These are phyloP conservation scores for Leishmania tarentolae DNA, from an alignment of 208 protist genomes.

Conservation along the genomic window DNA sequence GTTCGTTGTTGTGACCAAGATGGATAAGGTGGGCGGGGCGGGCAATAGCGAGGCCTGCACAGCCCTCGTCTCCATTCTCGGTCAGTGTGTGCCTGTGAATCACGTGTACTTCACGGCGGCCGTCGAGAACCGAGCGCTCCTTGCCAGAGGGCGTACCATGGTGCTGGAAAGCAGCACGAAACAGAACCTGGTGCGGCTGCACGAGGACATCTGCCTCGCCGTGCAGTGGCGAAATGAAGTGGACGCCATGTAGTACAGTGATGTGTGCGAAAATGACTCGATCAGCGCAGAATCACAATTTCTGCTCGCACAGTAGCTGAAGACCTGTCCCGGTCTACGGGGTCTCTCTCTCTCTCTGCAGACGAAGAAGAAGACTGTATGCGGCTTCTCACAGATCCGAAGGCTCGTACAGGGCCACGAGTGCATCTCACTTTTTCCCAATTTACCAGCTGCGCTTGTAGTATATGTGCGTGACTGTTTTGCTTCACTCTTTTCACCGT, in stretches of 20 bases:
- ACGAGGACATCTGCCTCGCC: slow-evolving; percentile 68
- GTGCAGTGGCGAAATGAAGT: slow-evolving; percentile 61
- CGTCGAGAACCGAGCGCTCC: slow-evolving; percentile 42
- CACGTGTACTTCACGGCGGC: slow-evolving; percentile 72
- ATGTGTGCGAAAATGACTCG: neutral
- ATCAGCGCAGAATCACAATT: neutral
- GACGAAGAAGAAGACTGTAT: neutral
- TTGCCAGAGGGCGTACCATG: slow-evolving; percentile 30
- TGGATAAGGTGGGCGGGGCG: slow-evolving; percentile 80
- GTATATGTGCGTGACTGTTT: neutral
- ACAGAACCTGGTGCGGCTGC: slow-evolving; percentile 54
- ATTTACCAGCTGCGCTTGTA: neutral
- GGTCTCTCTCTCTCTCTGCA: neutral
- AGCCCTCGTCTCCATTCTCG: slow-evolving; percentile 44
- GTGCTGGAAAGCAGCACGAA: slow-evolving; percentile 56
- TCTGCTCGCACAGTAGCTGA: neutral
- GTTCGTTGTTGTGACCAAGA: slow-evolving; percentile 80
- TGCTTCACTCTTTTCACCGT: neutral
- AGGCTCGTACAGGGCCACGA: neutral
- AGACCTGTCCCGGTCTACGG: neutral
- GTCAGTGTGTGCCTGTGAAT: slow-evolving; percentile 73
- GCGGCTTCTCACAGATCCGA: neutral
- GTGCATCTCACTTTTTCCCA: neutral
- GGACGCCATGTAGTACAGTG: slow-evolving; percentile 26
- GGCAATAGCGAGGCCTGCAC: slow-evolving; percentile 40